phyloP scores from a whole-genome alignment of 805 yeast genomes.

The Kodamaea nitidulidarum region DNA sequence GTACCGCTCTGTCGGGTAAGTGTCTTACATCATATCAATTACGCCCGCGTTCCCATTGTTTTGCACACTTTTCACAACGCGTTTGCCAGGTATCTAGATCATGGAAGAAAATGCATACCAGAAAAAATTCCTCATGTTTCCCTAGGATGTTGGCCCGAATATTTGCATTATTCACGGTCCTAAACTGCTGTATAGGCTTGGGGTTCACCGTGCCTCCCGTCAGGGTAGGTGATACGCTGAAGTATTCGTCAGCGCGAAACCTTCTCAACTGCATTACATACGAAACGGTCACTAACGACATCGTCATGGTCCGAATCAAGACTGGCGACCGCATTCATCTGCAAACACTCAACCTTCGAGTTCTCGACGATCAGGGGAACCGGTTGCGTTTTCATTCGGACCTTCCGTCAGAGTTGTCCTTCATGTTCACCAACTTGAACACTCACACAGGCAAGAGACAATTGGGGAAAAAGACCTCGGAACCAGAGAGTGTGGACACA shows the following conservation, averaged over 20 bases:
- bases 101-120: background rate
- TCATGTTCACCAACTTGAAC: conserved; percentile 37
- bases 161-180: conserved; percentile 3
- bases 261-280: conserved; percentile 35
- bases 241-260: conserved; percentile 27
- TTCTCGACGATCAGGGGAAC: conserved; percentile 37
- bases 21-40: too few species aligned
- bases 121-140: conserved; percentile 3
- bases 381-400: conserved; percentile 29
- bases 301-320: conserved; percentile 29
- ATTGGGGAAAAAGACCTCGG: conserved; percentile 2
- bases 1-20: too few species aligned
- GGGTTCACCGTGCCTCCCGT: conserved; percentile 37
- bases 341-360: conserved; percentile 33
- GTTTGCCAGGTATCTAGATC: background rate
- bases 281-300: conserved; percentile 33
- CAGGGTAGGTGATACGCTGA: conserved; percentile 25
- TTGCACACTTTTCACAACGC: too few species aligned
- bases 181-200: conserved; percentile 11
- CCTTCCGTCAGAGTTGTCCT: conserved; percentile 24
- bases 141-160: conserved; percentile 5
- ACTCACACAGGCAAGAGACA: conserved; percentile 15
- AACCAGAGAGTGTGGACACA: conserved; percentile 10
- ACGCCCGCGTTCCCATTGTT: too few species aligned
- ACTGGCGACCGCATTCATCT: conserved; percentile 29